phyloP scores from a whole-genome alignment of 768 basidiomycete genomes.

The Termitomyces sp. region DNA sequence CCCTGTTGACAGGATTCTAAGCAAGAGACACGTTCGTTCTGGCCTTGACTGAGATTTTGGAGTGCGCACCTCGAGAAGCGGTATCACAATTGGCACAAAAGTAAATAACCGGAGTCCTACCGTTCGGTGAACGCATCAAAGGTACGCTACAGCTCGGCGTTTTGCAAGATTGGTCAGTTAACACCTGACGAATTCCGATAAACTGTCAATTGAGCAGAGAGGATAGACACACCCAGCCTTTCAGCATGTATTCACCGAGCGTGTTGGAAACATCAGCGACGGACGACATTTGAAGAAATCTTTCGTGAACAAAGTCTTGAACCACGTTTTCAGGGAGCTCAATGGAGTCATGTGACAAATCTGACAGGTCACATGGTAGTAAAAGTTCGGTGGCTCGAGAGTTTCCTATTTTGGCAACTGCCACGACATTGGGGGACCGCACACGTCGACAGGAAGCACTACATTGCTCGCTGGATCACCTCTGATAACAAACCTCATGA shows the following conservation, averaged over 20 bases:
- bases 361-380: constrained; percentile 1
- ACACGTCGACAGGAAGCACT: neutral
- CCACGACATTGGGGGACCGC: constrained; percentile 22
- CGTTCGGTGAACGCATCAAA: constrained; percentile 64
- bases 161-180: constrained; percentile 63
- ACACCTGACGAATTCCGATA: constrained; percentile 30
- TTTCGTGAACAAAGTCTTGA: neutral
- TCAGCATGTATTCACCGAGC: constrained; percentile 68
- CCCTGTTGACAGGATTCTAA: constrained; percentile 9
- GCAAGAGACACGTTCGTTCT: neutral
- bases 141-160: constrained; percentile 56
- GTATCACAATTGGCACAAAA: constrained; percentile 65
- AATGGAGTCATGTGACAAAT: neutral
- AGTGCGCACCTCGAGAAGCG: constrained; percentile 14
- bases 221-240: constrained; percentile 57
- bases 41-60: neutral
- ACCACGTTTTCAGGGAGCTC: neutral
- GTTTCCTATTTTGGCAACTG: constrained; percentile 13
- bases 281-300: constrained; percentile 34
- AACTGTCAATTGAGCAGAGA: neutral
- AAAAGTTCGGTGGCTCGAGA: neutral
- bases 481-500: constrained; percentile 29
- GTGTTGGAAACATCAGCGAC: constrained; percentile 52
- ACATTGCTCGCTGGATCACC: neutral
- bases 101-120: constrained; percentile 33